Evolutionary conservation across 768 basidiomycete species (phyloP), one percentile per base, ranked within the genome.

Genomic region (Macrolepiota fuliginosa): DNA sequence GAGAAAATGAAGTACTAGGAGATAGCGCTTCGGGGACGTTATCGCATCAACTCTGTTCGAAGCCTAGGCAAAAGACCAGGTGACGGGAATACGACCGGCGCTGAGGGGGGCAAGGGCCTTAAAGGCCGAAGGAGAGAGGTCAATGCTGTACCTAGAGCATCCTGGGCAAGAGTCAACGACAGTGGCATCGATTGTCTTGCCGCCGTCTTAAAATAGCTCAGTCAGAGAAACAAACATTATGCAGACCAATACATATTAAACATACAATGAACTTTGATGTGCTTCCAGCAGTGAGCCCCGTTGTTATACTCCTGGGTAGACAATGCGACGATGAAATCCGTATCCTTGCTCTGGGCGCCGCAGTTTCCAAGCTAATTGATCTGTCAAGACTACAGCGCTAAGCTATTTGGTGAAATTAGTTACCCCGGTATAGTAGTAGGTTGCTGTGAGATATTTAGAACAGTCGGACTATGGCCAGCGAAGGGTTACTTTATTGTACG

Each of bases 141-240:
- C 72, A 39, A 74, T 64, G 46, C 63, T 65, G 39, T 66, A 65
- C n/a, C 50, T 58, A 19, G 63, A 64, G 61, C 73, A 73, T 1
- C 69, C 67, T 13, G 69, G 70, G 59, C 73, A 74, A 2, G 70
- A 66, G 64, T 74, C 73, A 29, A 70, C 69, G 11, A 73, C 65
- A 24, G 62, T 65, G 5, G 68, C 72, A 13, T 57, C 58, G 12
- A 72, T 62, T 11, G 67, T 54, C 46, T 64, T 70, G 7, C 71
- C 71, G 56, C 62, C 47, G 58, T 72, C 73, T 74, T 15, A 37
- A 32, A 49, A 40, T 13, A 3, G 37, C 19, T 39, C 11, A 39
- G 24, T 19, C 7, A 32, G 29, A 32, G 29, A 11, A 29, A 29
- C 7, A 53, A 32, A 17, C 9, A 19, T 53, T 53, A n/a, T 11